A percentile compares a stretch with the other conserved stretches of the same genome.
Conservation (phyloP, 257 asterid species). For the Solanum ossicruentum region DNA sequence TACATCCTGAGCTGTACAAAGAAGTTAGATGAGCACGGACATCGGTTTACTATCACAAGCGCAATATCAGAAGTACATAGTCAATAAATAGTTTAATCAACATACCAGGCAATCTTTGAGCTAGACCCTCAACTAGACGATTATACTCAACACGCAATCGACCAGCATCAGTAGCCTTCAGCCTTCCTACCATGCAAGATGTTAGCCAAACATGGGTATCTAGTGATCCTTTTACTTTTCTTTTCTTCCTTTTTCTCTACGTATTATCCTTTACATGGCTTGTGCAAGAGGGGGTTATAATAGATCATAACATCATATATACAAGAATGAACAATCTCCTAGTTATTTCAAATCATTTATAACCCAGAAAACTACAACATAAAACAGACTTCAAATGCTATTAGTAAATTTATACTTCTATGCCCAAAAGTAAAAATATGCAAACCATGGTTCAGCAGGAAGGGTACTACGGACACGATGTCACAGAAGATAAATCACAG, state of each 20-base stretch:
- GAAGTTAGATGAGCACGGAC: constrained; percentile 3
- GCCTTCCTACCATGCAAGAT: constrained; percentile 90
- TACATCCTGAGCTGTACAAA: constrained; percentile 42
- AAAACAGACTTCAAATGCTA: not conserved
- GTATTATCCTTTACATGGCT: not conserved
- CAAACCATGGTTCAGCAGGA: not conserved
- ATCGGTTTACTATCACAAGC: not conserved
- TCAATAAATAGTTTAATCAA: not conserved
- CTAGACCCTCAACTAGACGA: constrained; percentile 93
- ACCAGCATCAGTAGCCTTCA: constrained; percentile 99
- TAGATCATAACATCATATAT: not conserved
- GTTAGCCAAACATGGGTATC: not conserved
- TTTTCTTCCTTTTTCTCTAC: not conserved
- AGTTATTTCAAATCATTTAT: not conserved
- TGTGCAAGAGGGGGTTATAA: not conserved
- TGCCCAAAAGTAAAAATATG: not conserved
- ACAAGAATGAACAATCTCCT: not conserved
- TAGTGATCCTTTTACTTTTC: not conserved
- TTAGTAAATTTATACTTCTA: not conserved
- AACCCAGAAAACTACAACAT: not conserved
- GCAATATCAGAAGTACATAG: not conserved
- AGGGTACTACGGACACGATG: not conserved
- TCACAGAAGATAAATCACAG: not conserved
- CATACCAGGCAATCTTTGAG: constrained; percentile 83
- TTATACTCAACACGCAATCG: constrained; percentile 92